Evolutionary conservation across 2,329 filamentous ascomycete genomes (phyloP), one percentile per base, ranked within the genome.

Genomic region (Alternaria consortialis): DNA sequence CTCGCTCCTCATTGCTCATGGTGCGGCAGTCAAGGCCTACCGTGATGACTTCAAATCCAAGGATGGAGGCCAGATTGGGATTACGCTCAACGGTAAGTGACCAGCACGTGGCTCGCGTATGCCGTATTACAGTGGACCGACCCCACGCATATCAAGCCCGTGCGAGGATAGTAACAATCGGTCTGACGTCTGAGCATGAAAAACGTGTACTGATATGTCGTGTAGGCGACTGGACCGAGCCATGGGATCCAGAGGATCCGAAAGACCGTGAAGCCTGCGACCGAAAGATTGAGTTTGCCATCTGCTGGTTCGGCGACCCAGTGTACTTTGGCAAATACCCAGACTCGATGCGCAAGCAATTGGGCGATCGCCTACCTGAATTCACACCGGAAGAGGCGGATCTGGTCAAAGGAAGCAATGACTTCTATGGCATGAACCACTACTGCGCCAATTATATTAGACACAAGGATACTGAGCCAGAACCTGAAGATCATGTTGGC

Each of bases 371-470:
- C 13, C 85, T 96, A 48, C 93, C 93, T 5, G 82, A 84, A 44
- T 95, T 91, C 78, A 93, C 90, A 0, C 79, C 85, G 0, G 90
- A 92, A 67, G 92, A 97, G 75, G 79, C 83, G 25, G 87, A 86
- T 2, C 83, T 95, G n/a, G 88, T 97, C 46, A 85, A 90, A 73
- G 92, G 91, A n/a, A 92, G 90, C 75, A 95, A 95, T 78, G 93
- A 96, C 83, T 96, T 96, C 80, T 96, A 96, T 79, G 93, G 92
- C 78, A 94, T 94, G 91, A 96, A 97, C 84, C 91, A 93, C 84
- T 97, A 97, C 84, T 94, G 91, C 52, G 90, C 92, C 74, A 92
- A 95, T 84, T 96, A 91, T 81, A 89, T 96, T 81, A 89, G 88
- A 77, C 89, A 94, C 80, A 87, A 88, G 73, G 84, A 86, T 7